phyloP scores from a whole-genome alignment of 768 basidiomycete species.

The Cubamyces lactineus region DNA sequence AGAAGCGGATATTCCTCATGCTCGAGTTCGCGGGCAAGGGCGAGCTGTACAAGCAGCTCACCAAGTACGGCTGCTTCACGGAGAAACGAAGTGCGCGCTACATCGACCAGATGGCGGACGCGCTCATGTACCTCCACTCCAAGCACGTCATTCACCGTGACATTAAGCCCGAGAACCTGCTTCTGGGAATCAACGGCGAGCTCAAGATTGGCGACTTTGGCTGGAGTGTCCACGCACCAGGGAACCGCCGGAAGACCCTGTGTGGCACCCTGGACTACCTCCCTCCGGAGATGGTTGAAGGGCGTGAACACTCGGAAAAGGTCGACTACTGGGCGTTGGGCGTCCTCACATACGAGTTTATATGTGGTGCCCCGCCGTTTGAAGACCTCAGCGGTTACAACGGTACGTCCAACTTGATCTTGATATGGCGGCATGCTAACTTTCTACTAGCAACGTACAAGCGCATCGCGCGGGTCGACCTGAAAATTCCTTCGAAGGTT shows the following conservation, averaged over 20 bases:
- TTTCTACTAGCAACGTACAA: conserved; percentile 75
- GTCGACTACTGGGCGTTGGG: conserved; percentile 98
- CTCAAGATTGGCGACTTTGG: conserved; percentile 99
- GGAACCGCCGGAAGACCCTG: conserved; percentile 85
- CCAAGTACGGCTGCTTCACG: conserved; percentile 81
- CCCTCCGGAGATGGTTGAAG: conserved; percentile 98
- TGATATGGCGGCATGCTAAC: conserved; percentile 18
- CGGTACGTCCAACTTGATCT: conserved; percentile 49
- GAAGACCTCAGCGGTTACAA: conserved; percentile 81
- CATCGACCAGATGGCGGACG: conserved; percentile 98
- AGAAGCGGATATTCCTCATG: conserved; percentile 97
- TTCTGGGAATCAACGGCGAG: conserved; percentile 93
- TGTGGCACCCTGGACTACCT: conserved; percentile 97
- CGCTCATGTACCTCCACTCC: conserved; percentile 84
- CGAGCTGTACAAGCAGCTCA: conserved; percentile 95
- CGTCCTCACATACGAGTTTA: conserved; percentile 94
- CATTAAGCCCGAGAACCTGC: conserved; percentile 97
- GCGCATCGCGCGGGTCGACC: conserved; percentile 86
- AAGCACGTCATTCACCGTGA: conserved; percentile 99
- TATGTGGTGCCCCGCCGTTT: conserved; percentile 83
- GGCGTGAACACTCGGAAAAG: conserved; percentile 83
- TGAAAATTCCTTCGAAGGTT: conserved; percentile 48
- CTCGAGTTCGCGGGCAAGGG: conserved; percentile 97
- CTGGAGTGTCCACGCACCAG: conserved; percentile 97
- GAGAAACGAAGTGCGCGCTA: conserved; percentile 90